A percentile compares a stretch with the other conserved stretches of the same genome.
Conservation (phyloP, 2,329 filamentous ascomycete genomes). For the Verticillium albo-atrum region DNA sequence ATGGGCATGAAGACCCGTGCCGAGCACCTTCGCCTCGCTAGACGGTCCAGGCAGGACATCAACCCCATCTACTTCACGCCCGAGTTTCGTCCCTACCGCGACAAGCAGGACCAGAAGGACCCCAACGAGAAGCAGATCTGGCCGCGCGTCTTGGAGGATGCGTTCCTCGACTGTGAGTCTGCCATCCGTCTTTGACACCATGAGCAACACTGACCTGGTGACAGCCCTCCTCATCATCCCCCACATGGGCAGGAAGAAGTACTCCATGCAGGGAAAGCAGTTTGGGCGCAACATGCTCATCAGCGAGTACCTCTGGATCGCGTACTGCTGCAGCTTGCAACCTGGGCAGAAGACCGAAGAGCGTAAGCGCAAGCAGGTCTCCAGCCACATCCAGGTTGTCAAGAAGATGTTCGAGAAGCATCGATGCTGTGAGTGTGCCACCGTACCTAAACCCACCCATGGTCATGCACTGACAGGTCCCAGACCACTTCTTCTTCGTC, state of each 20-base stretch:
- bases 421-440: constrained; percentile 53
- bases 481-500: constrained; percentile 58
- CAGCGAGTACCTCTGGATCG: constrained; percentile 61
- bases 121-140: constrained; percentile 57
- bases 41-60: constrained; percentile 30
- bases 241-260: constrained; percentile 62
- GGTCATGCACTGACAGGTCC: not conserved
- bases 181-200: not conserved
- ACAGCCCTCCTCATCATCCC: constrained; percentile 61
- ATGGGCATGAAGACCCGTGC: constrained; percentile 18
- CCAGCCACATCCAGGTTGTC: constrained; percentile 66
- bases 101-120: constrained; percentile 60
- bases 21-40: constrained; percentile 21
- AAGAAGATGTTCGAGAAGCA: constrained; percentile 62
- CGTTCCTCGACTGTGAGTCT: constrained; percentile 62
- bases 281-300: constrained; percentile 69
- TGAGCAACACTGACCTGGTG: not conserved
- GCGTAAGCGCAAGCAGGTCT: constrained; percentile 60
- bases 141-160: constrained; percentile 59
- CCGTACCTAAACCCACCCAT: not conserved
- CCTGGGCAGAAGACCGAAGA: constrained; percentile 41
- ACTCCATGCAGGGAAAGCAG: constrained; percentile 58
- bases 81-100: constrained; percentile 62
- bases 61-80: constrained; percentile 60
- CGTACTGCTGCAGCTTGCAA: constrained; percentile 39